Evolutionary conservation across 805 yeast genomes (phyloP).

Genomic region (Yueomyces sinensis): DNA sequence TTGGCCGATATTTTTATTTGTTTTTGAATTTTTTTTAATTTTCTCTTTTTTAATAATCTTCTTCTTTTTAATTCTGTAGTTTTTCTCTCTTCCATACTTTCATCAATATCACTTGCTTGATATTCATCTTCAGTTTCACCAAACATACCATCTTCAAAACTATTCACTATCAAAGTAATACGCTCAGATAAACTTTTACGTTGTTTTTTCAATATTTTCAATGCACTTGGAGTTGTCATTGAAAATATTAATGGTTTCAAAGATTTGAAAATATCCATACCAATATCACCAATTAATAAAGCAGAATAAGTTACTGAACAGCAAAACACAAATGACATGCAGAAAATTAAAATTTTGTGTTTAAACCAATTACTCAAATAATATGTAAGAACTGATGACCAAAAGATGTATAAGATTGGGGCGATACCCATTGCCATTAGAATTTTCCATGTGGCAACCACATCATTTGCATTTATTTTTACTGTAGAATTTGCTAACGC

Average conservation of each 20-base stretch:
- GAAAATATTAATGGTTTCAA: constrained; percentile 68
- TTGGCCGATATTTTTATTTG: neutral
- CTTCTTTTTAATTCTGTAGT: constrained; percentile 27
- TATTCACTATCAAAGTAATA: constrained; percentile 69
- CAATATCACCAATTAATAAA: constrained; percentile 80
- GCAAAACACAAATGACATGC: constrained; percentile 49
- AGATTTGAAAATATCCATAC: constrained; percentile 77
- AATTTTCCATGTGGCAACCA: constrained; percentile 95
- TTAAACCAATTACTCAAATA: constrained; percentile 20
- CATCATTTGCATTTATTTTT: constrained; percentile 85
- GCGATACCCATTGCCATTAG: constrained; percentile 80
- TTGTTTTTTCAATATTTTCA: constrained; percentile 43
- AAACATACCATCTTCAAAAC: constrained; percentile 51
- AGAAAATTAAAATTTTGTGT: constrained; percentile 29
- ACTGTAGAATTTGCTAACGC: constrained; percentile 84
- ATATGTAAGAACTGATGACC: constrained; percentile 48
- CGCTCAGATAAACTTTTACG: constrained; percentile 53
- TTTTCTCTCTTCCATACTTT: constrained; percentile 20
- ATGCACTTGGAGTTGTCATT: constrained; percentile 42
- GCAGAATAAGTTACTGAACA: constrained; percentile 80
- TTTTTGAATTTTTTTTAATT: constrained; percentile 3
- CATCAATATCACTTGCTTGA: constrained; percentile 8
- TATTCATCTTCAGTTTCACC: constrained; percentile 5
- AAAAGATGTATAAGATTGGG: constrained; percentile 70
- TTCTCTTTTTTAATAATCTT: constrained; percentile 20